Conservation (phyloP, 106 monocot species). For the Ottelia alismoides region DNA sequence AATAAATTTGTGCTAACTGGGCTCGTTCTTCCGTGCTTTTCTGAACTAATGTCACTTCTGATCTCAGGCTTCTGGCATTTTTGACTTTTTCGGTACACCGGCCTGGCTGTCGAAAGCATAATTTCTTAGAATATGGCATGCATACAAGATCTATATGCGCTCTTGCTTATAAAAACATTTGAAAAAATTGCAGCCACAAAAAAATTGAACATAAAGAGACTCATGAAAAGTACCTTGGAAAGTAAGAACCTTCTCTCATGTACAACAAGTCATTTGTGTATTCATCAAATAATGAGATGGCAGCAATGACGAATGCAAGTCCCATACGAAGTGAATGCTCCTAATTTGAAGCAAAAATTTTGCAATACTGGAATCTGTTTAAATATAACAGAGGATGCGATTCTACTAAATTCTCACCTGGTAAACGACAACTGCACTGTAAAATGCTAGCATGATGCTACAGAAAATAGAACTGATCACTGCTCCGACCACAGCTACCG, state of each 20-base stretch:
- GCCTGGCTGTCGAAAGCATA: slow-evolving; percentile 75
- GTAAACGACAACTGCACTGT: slow-evolving; percentile 43
- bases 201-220: too few relatives aligned
- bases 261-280: slow-evolving; percentile 90
- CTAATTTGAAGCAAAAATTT: too few relatives aligned
- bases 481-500: slow-evolving; percentile 54
- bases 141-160: too few relatives aligned
- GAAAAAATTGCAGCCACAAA: too few relatives aligned
- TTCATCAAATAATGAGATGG: slow-evolving; percentile 76
- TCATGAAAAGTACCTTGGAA: slow-evolving; percentile 62
- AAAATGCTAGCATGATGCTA: slow-evolving; percentile 70
- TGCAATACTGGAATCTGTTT: too few relatives aligned
- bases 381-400: too few relatives aligned
- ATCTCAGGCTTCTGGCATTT: too few relatives aligned
- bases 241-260: slow-evolving; percentile 83
- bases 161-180: too few relatives aligned
- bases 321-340: slow-evolving; percentile 72
- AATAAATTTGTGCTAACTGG: too few relatives aligned
- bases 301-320: slow-evolving; percentile 58
- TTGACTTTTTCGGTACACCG: slow-evolving; percentile 44
- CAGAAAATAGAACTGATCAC: slow-evolving; percentile 41
- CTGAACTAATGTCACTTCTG: too few relatives aligned
- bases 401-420: slow-evolving; percentile 43
- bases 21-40: too few relatives aligned
- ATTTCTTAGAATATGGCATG: too few relatives aligned